Evolutionary conservation across 2,329 filamentous ascomycete species (phyloP), one percentile per base, ranked within the genome.

Genomic region (Aspergillus jensenii): DNA sequence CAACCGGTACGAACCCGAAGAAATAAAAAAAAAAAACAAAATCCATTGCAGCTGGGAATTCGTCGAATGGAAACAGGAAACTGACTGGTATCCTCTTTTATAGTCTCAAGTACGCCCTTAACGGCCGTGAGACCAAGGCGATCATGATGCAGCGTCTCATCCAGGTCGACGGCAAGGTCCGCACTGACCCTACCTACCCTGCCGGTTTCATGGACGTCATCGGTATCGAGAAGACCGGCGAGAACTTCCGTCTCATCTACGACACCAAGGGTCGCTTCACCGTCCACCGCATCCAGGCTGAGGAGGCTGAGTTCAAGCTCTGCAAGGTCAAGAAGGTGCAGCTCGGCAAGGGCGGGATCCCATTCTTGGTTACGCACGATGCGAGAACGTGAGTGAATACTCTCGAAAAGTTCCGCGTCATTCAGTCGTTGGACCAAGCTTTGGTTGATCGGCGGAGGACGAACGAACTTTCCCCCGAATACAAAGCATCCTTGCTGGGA

Each of bases 361-460:
- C 95, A 96, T 99, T 96, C 93, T 97, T 98, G 92, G 95, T 99
- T 91, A 99, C 95, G 93, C 95, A 99, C 91, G 95, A 99, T 95
- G 95, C 95, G 84, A 90, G 95, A 92, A 99, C 95, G 93, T 99
- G 86, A 96, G 93, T 98, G 90, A 68, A 68, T 67, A 63, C 73
- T 71, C 70, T 73, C 87, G 64, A 66, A 61, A 72, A 76, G 74
- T 89, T 83, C 87, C 84, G 90, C 90, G 91, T 97, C 93, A 95
- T 93, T 97, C 93, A 97, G 93, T 89, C 93, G 93, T 97, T 97
- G 93, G 91, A 93, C 91, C 91, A 96, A 95, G 90, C 86, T 96
- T 95, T 96, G 92, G 92, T 83, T 81, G 81, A 84, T 76, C 74
- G 71, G 71, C 71, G 70, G 73, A 74, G 71, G 72, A 75, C 70